Evolutionary conservation across 2,329 filamentous ascomycete genomes (phyloP).

Genomic region (Phaeosphaeriaceae sp.): DNA sequence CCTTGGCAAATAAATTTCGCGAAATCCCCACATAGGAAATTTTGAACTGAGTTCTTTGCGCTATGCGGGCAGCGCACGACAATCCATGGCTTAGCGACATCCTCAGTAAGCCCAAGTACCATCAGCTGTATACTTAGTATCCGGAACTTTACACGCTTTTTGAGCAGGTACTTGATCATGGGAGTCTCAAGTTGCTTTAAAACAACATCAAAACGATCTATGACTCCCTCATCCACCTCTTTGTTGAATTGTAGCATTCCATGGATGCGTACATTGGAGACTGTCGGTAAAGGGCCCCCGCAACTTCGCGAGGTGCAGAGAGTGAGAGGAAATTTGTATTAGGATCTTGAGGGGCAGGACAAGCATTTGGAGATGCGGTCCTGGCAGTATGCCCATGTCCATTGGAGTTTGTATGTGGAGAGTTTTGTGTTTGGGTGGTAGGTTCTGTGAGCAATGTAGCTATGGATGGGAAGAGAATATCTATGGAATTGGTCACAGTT

Average conservation of each 20-base stretch:
- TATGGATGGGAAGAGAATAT: too few species aligned
- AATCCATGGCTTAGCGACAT: constrained; percentile 5
- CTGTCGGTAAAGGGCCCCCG: too few species aligned
- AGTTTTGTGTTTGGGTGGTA: too few species aligned
- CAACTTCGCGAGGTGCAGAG: too few species aligned
- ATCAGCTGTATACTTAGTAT: constrained; percentile 1
- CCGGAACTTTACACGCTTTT: background rate
- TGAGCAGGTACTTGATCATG: constrained; percentile 1
- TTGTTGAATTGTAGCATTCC: background rate
- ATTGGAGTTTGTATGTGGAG: too few species aligned
- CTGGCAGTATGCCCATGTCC: too few species aligned
- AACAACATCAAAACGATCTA: background rate
- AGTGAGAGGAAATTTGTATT: too few species aligned
- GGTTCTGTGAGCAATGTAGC: too few species aligned
- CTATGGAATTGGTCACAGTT: too few species aligned
- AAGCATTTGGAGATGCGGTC: too few species aligned
- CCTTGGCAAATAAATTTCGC: constrained; percentile 1
- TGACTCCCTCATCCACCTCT: background rate
- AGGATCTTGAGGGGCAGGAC: too few species aligned
- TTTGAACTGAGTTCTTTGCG: background rate
- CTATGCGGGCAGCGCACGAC: constrained; percentile 8
- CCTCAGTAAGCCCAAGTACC: background rate
- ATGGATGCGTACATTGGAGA: background rate
- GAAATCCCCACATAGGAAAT: constrained; percentile 6
- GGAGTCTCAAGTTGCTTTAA: background rate